phyloP scores from a whole-genome alignment of 208 protist species.

The Herpetomonas samuelpessoai region DNA sequence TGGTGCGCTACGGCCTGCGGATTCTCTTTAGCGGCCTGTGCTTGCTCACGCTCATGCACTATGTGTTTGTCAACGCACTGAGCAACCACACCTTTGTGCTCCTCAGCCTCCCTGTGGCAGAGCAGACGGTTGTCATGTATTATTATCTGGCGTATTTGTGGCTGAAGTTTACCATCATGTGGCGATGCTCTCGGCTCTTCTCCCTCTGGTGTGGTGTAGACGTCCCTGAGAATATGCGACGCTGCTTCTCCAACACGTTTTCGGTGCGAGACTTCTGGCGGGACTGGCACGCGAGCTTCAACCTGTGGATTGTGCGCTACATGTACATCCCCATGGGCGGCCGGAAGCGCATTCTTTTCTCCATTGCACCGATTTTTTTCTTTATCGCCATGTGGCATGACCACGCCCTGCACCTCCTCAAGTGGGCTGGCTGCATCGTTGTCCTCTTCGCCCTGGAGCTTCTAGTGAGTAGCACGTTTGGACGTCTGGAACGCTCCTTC shows the following conservation, averaged over 20 bases:
- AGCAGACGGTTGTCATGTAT: conserved; percentile 40
- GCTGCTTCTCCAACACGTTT: conserved; percentile 87
- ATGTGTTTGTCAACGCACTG: conserved; percentile 45
- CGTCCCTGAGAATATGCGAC: conserved; percentile 87
- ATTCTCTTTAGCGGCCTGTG: conserved; percentile 22
- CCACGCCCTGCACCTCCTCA: conserved; percentile 62
- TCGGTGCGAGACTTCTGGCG: conserved; percentile 92
- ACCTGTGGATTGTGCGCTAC: conserved; percentile 93
- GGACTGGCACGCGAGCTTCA: conserved; percentile 91
- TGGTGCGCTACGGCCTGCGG: conserved; percentile 36
- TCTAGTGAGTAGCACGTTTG: conserved; percentile 41
- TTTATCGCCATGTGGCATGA: conserved; percentile 94
- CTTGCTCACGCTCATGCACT: conserved; percentile 47
- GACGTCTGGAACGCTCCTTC: too few species aligned
- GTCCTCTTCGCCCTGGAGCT: conserved; percentile 67
- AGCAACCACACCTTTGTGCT: neutral
- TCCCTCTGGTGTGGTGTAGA: conserved; percentile 84
- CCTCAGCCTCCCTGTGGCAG: conserved; percentile 13
- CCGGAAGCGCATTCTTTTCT: conserved; percentile 31
- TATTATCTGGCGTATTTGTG: conserved; percentile 82
- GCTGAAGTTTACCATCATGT: conserved; percentile 90
- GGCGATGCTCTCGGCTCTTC: conserved; percentile 84
- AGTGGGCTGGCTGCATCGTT: conserved; percentile 69
- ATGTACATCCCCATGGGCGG: conserved; percentile 93
- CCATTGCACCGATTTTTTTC: conserved; percentile 88